Evolutionary conservation across 2,329 filamentous ascomycete species (phyloP), one percentile per base, ranked within the genome.

Genomic region (Exophiala spinifera): DNA sequence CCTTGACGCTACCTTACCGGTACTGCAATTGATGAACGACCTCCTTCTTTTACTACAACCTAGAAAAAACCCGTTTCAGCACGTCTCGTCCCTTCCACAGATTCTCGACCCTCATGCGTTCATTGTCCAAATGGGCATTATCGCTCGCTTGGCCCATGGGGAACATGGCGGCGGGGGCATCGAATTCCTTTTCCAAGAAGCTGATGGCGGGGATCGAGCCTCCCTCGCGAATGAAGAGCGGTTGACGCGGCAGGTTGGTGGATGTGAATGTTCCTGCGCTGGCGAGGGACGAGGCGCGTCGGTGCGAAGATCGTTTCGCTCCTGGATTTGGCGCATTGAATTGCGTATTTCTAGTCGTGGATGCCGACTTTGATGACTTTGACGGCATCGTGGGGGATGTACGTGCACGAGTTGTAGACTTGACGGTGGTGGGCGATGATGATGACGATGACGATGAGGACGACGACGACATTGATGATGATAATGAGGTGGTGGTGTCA

Each of bases 111-210:
- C 94, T 79, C 70, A 99, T 76, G n/a, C 94, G 76, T 78, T 99
- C 94, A 66, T 99, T 97, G 66, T 95, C 89, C 71, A 99, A 73
- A 80, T 99, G 94, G 15, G 92, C 94, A 48, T 86, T 86, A 67
- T 99, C 94, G 64, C 89, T 96, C 11, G 92, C 91, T 72, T 96
- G 91, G 0, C 95, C 95, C 66, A 91, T 96, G 0, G 94, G 95
- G 31, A 99, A 73, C 63, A 65, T 65, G 15, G 64, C 56, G 10
- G 57, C 59, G n/a, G 57, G 53, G 10, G 61, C 60, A 17, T 56
- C 44, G 39, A 62, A 63, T 34, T 64, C 62, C 36, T 59, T 42
- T 53, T 64, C 64, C n/a, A 68, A 49, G 67, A 97, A 97, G 4
- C 94, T 79, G 53, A 97, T 97, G 0, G 89, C 89, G 0, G 94